Conservation (phyloP, 1,284 basidiomycete species). For the Exobasidium cylindrosporum region DNA sequence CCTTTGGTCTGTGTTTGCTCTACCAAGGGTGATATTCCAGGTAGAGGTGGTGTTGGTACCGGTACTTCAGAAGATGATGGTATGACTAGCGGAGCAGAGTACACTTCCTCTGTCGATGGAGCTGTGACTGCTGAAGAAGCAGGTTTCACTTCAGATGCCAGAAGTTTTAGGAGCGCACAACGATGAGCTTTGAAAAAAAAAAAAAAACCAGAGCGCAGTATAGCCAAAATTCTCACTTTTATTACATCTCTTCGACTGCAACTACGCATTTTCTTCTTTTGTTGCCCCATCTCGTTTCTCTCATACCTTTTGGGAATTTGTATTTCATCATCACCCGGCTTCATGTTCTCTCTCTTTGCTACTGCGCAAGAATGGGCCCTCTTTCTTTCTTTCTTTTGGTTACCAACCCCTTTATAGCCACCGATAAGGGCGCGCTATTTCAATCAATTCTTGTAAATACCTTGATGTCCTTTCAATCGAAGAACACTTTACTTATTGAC, state of each 20-base stretch:
- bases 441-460: too few relatives aligned
- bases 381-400: too few relatives aligned
- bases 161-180: not conserved
- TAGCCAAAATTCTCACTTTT: too few relatives aligned
- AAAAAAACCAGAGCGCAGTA: too few relatives aligned
- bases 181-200: not conserved
- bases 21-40: constrained; percentile 30
- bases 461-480: too few relatives aligned
- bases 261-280: not conserved
- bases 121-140: constrained; percentile 46
- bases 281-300: not conserved
- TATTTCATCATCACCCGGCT: too few relatives aligned
- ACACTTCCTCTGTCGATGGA: constrained; percentile 33
- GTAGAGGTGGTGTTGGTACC: constrained; percentile 20
- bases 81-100: constrained; percentile 34
- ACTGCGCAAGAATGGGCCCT: too few relatives aligned
- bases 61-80: constrained; percentile 28
- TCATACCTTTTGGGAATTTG: too few relatives aligned
- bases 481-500: too few relatives aligned
- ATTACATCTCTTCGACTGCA: not conserved
- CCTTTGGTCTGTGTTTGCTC: constrained; percentile 46
- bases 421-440: too few relatives aligned
- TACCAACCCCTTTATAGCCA: too few relatives aligned
- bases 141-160: constrained; percentile 23
- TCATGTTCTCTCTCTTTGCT: too few relatives aligned